These are phyloP conservation scores for Protomyces pachydermus DNA, from an alignment of 1,139 yeast genomes.

Conservation along the genomic window DNA sequence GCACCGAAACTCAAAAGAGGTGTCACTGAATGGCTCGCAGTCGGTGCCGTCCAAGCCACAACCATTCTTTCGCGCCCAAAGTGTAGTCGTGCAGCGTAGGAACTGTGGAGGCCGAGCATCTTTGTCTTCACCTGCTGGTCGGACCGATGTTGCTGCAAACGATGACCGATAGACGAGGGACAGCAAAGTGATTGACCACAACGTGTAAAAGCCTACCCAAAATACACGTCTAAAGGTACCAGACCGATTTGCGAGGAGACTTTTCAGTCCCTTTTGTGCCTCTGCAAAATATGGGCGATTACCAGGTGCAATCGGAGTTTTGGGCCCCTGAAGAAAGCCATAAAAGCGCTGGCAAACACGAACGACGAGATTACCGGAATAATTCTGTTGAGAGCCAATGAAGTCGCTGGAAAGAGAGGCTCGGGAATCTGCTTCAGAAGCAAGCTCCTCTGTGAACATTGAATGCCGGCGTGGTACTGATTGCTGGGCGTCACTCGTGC, in stretches of 20 bases:
- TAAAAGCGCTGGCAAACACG: background rate
- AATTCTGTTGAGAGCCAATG: background rate
- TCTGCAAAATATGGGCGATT: background rate
- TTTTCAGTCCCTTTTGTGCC: background rate
- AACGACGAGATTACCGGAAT: background rate
- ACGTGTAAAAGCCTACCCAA: background rate
- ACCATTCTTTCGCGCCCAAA: constrained; percentile 45
- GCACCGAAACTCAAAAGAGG: constrained; percentile 63
- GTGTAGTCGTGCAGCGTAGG: constrained; percentile 12
- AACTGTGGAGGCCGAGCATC: background rate
- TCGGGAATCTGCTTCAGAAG: background rate
- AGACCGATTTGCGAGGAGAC: background rate
- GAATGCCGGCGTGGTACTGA: background rate
- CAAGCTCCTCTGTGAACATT: background rate
- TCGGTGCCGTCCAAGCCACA: constrained; percentile 68
- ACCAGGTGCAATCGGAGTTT: background rate
- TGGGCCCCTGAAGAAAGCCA: background rate
- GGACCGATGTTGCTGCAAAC: constrained; percentile 10
- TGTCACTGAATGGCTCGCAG: constrained; percentile 49
- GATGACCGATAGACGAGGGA: constrained; percentile 11
- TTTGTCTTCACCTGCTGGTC: background rate
- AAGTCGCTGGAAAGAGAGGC: background rate
- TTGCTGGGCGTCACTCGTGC: background rate
- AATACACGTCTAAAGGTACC: background rate
- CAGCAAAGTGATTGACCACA: constrained; percentile 1